Conservation (phyloP, 441 rosid genomes). For the Jatropha podagrica region DNA sequence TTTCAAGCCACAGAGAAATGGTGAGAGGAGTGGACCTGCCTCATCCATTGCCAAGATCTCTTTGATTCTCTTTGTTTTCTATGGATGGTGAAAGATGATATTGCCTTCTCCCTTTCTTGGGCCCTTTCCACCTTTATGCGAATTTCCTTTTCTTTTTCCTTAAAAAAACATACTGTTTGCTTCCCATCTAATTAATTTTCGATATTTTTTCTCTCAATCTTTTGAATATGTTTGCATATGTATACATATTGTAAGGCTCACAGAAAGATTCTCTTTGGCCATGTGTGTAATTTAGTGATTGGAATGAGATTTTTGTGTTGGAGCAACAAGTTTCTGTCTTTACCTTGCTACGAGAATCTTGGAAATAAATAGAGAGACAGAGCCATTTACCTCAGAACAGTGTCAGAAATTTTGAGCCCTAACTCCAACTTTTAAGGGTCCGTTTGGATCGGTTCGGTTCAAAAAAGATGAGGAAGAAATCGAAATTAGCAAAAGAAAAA, state of each 20-base stretch:
- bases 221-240: too few relatives aligned
- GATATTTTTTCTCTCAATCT: background rate
- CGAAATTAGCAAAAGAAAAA: too few relatives aligned
- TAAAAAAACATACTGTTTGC: too few relatives aligned
- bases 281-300: slow-evolving; percentile 15
- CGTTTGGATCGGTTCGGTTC: too few relatives aligned
- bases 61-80: slow-evolving; percentile 47
- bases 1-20: slow-evolving; percentile 36
- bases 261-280: slow-evolving; percentile 30
- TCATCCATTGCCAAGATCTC: slow-evolving; percentile 44
- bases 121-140: slow-evolving; percentile 27
- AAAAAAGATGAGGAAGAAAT: too few relatives aligned
- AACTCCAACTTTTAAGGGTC: too few relatives aligned
- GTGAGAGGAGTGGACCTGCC: slow-evolving; percentile 40
- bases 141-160: background rate
- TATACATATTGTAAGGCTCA: slow-evolving; percentile 17
- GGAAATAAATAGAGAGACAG: background rate
- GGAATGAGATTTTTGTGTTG: slow-evolving; percentile 21
- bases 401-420: too few relatives aligned
- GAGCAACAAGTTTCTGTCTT: slow-evolving; percentile 25
- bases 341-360: slow-evolving; percentile 26
- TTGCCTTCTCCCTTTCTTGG: slow-evolving; percentile 49
- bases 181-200: background rate
- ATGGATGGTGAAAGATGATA: slow-evolving; percentile 43
- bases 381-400: too few relatives aligned